These are phyloP conservation scores for Phytophthora constricta DNA, from an alignment of 352 stramenopile species.

Conservation along the genomic window DNA sequence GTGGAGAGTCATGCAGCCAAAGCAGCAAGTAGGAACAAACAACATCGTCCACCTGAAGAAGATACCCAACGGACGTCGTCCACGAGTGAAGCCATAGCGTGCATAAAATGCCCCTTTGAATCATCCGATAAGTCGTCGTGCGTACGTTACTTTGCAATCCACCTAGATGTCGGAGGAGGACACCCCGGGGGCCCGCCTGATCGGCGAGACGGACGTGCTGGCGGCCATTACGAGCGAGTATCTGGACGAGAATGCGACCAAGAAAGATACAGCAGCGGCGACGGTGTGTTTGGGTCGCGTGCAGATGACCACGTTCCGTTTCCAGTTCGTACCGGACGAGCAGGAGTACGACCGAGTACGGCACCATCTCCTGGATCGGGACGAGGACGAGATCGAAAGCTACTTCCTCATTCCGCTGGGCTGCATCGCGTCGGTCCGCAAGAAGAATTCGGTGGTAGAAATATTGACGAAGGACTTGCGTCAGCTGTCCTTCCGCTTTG, in stretches of 20 bases:
- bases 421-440: constrained; percentile 78
- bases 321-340: constrained; percentile 79
- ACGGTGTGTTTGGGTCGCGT: constrained; percentile 73
- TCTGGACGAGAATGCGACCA: constrained; percentile 62
- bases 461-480: constrained; percentile 83
- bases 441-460: constrained; percentile 81
- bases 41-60: too few relatives aligned
- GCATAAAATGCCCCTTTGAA: not conserved
- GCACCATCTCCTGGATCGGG: constrained; percentile 60
- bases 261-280: constrained; percentile 64
- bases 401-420: constrained; percentile 82
- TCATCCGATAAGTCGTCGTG: not conserved
- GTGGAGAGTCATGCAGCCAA: too few relatives aligned
- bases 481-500: constrained; percentile 79
- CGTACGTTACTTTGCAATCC: not conserved
- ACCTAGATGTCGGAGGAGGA: constrained; percentile 36
- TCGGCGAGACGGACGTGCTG: constrained; percentile 81
- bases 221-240: constrained; percentile 79
- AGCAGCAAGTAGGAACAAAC: too few relatives aligned
- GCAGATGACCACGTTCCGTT: constrained; percentile 87
- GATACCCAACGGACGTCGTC: constrained; percentile 1
- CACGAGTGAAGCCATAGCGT: not conserved
- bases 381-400: constrained; percentile 70
- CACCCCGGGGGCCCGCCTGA: constrained; percentile 44
- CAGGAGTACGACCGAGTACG: constrained; percentile 61